Evolutionary conservation across 371 early-diverging fungal species (phyloP).

Genomic region (Gilbertella persicaria): DNA sequence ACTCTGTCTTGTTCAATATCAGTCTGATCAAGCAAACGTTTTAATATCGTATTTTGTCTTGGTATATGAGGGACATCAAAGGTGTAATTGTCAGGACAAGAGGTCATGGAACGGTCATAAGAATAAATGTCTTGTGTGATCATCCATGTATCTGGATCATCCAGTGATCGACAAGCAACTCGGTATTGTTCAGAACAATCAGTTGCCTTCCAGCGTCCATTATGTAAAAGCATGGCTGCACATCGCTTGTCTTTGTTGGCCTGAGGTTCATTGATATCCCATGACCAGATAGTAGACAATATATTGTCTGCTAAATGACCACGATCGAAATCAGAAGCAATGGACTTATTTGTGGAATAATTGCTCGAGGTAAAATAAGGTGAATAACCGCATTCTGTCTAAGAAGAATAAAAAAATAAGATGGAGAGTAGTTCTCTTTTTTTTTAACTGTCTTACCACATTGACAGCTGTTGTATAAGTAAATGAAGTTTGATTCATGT

Average conservation of each 20-base stretch:
- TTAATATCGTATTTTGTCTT: constrained; percentile 26
- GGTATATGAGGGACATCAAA: constrained; percentile 39
- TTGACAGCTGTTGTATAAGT: constrained; percentile 14
- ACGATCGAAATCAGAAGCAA: constrained; percentile 14
- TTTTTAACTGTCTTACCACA: constrained; percentile 19
- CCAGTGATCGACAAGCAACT: constrained; percentile 30
- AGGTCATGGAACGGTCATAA: constrained; percentile 32
- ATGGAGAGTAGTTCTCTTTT: not conserved
- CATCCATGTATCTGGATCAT: constrained; percentile 33
- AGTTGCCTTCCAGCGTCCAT: constrained; percentile 36
- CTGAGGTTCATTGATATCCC: constrained; percentile 41
- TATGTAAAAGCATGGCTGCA: constrained; percentile 27
- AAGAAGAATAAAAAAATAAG: not conserved
- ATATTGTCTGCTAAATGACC: constrained; percentile 28
- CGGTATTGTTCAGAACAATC: constrained; percentile 29
- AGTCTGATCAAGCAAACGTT: not conserved
- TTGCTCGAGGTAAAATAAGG: constrained; percentile 32
- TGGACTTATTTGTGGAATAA: constrained; percentile 9
- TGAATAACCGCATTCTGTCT: constrained; percentile 41
- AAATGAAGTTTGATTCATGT: constrained; percentile 7
- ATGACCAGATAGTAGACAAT: constrained; percentile 43
- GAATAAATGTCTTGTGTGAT: constrained; percentile 25
- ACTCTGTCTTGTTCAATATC: constrained; percentile 16
- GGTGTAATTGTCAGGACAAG: constrained; percentile 34
- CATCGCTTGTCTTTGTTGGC: constrained; percentile 16